phyloP scores from a whole-genome alignment of 345 rosid genomes.

The Populus ilicifolia region DNA sequence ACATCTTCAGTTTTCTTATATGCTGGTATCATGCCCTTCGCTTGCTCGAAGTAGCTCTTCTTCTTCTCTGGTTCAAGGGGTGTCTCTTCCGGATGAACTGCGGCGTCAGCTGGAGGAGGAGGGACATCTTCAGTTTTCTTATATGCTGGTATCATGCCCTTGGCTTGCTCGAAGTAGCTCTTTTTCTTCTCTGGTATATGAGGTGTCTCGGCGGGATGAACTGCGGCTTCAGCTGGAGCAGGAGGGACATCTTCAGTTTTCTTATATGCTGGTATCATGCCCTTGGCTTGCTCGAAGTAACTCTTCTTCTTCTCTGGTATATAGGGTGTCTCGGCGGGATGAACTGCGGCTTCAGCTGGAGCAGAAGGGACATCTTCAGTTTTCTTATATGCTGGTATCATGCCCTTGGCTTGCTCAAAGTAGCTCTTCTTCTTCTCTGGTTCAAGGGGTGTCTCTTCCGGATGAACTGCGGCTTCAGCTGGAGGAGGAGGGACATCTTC shows the following conservation, averaged over 20 bases:
- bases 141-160: constrained; percentile 68
- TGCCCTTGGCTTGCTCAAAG: too few species aligned
- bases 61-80: constrained; percentile 45
- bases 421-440: too few species aligned
- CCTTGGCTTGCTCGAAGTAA: constrained; percentile 54
- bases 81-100: not conserved
- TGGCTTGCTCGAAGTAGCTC: constrained; percentile 55
- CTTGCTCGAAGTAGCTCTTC: constrained; percentile 54
- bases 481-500: too few species aligned
- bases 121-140: constrained; percentile 29
- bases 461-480: too few species aligned
- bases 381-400: too few species aligned
- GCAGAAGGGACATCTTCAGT: not conserved
- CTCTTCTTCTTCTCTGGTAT: constrained; percentile 66
- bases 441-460: too few species aligned
- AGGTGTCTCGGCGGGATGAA: too few species aligned
- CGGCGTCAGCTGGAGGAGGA: not conserved
- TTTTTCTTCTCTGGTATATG: constrained; percentile 68
- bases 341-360: too few species aligned
- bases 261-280: constrained; percentile 48
- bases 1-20: constrained; percentile 27
- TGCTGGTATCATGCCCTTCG: constrained; percentile 69
- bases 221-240: too few species aligned
- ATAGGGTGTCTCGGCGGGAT: not conserved
- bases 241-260: constrained; percentile 8